Base-by-base conservation (phyloP, 2,329 filamentous ascomycete genomes). In the Coleophoma cylindrospora region DNA sequence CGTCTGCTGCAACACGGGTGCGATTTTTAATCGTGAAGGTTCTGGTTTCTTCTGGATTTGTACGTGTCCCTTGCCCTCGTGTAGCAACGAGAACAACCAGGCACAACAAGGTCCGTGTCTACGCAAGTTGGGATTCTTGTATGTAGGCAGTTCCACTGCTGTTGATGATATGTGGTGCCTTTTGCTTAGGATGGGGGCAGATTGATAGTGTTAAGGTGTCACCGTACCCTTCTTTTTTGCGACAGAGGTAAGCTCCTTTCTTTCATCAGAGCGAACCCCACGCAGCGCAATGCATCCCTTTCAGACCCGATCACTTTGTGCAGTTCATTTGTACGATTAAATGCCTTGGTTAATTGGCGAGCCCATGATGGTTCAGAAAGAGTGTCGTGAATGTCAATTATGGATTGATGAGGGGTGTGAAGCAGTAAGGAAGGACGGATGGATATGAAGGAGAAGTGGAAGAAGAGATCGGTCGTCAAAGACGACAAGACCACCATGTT, bases 261-360 rank as follows among this genome's bases (percentile, higher is more conserved):
- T 50, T 54, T 45, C 48, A 45, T 38, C 43, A 47, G 53, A 56
- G 52, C 51, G 48, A 50, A 47, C 50, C 22, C 22, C 27, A 22
- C 40, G 40, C n/a, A 15, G 27, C 27, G 27, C 27, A 27, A 27
- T 27, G 27, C 19, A n/a, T 27, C 40, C 47, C 50, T 47, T 43
- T 45, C 51, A 53, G 50, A 56, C 52, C 49, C 36, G 54, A 36
- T 61, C 57, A 60, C 56, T 57, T 52, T 58, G 59, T 62, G 57
- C 54, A 64, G 57, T 61, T 61, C 54, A 61, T 61, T 56, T 61
- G 59, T 65, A 64, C 58, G 56, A 61, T 63, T 57, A 64, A 62
- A 52, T 60, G 54, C 53, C 57, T 61, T 53, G 61, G 57, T 62
- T 59, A 62, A 56, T 48, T 33, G 54, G 54, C 56, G 57, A 45